A percentile compares a stretch with the other conserved stretches of the same genome.
phyloP scores from a whole-genome alignment of 2,329 filamentous ascomycete genomes.

The Aureobasidium namibiae region DNA sequence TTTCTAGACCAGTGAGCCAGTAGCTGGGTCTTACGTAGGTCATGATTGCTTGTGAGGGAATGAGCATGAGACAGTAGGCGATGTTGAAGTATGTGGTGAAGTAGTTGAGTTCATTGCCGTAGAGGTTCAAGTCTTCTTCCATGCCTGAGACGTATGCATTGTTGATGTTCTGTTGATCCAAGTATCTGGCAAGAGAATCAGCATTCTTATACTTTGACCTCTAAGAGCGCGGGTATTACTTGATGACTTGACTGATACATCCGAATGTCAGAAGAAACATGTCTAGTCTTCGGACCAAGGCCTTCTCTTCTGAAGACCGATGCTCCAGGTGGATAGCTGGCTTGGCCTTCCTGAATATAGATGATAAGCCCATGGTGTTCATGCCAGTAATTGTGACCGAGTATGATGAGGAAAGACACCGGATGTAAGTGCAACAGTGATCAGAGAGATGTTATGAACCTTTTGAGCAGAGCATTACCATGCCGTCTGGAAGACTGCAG shows the following conservation, averaged over 20 bases:
- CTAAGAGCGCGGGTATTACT: constrained; percentile 4
- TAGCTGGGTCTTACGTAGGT: constrained; percentile 29
- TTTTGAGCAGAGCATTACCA: background rate
- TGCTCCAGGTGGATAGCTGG: constrained; percentile 13
- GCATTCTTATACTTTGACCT: background rate
- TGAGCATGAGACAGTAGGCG: constrained; percentile 32
- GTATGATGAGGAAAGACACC: background rate
- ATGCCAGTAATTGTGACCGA: background rate
- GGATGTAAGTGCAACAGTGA: background rate
- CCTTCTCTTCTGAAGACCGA: constrained; percentile 27
- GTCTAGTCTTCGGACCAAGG: constrained; percentile 31
- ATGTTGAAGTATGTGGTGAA: constrained; percentile 35
- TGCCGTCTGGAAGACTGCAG: background rate
- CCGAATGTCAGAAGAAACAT: constrained; percentile 33
- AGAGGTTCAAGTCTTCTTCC: constrained; percentile 22
- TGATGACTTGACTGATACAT: constrained; percentile 32
- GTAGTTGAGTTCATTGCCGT: constrained; percentile 22
- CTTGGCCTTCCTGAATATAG: background rate
- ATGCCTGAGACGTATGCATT: constrained; percentile 21
- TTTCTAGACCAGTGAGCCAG: constrained; percentile 24
- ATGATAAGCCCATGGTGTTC: background rate
- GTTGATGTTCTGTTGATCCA: constrained; percentile 24
- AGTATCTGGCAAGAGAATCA: background rate
- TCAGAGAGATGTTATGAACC: background rate
- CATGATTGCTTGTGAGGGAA: constrained; percentile 34